Conservation (phyloP, 768 basidiomycete species). For the Pholiota molesta region DNA sequence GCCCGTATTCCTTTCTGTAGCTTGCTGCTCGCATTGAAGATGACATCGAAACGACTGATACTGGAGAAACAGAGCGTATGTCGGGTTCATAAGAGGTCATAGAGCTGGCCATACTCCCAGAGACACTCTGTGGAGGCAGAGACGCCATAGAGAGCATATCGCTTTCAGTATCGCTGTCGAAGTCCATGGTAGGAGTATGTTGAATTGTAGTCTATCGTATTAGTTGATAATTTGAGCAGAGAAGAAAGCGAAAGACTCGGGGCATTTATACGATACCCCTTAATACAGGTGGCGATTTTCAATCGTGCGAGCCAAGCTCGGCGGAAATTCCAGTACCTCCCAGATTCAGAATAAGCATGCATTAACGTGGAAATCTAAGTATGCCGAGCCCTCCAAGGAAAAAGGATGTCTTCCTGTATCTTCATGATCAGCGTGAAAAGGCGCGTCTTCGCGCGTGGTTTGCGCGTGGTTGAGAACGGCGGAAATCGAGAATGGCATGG, state of each 20-base stretch:
- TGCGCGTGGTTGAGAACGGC: slow-evolving; percentile 5
- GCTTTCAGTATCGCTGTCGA: slow-evolving; percentile 49
- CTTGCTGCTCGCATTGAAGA: slow-evolving; percentile 61
- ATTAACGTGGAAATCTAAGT: slow-evolving; percentile 18
- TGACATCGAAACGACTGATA: slow-evolving; percentile 69
- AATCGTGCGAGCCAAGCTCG: slow-evolving; percentile 25
- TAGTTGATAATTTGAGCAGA: neutral
- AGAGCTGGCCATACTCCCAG: slow-evolving; percentile 45
- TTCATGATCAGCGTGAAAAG: slow-evolving; percentile 2
- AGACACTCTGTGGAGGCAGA: slow-evolving; percentile 37
- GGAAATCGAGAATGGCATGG: neutral
- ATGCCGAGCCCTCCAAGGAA: neutral
- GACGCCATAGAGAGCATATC: slow-evolving; percentile 49
- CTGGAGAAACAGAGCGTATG: slow-evolving; percentile 67
- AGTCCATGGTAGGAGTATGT: slow-evolving; percentile 12
- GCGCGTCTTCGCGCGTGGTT: too few relatives aligned
- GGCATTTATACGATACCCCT: slow-evolving; percentile 12
- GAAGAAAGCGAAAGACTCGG: slow-evolving; percentile 4
- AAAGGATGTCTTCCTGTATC: neutral
- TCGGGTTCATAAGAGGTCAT: slow-evolving; percentile 60
- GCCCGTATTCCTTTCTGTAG: slow-evolving; percentile 68
- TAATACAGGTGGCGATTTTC: slow-evolving; percentile 6
- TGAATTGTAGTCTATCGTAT: neutral
- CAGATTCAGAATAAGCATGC: slow-evolving; percentile 16
- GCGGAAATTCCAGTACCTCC: slow-evolving; percentile 25